Evolutionary conservation across 495 filamentous ascomycete species (phyloP), one percentile per base, ranked within the genome.

Genomic region (Lasiosphaeris hirsuta): DNA sequence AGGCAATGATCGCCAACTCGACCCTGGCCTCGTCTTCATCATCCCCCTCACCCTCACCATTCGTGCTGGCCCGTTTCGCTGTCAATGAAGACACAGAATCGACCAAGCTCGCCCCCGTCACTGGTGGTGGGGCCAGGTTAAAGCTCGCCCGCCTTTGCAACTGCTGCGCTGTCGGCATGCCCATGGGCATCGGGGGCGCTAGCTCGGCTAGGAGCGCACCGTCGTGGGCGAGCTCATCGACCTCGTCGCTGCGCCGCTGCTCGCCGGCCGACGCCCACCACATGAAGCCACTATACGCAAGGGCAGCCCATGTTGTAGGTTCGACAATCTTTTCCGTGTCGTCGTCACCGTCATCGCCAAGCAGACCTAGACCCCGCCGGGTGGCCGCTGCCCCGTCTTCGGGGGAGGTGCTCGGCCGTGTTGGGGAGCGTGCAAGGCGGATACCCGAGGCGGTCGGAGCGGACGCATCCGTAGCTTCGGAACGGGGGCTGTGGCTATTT

Each of bases 181-280:
- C 55, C 58, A 67, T 67, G 40, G 62, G 23, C 23, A 30, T 74
- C 62, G 60, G 70, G 54, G 54, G 46, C 8, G 56, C 67, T 35
- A 73, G 60, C 54, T 76, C 81, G 43, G 66, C 78, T 23, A 82
- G 71, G 10, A 82, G 75, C 7, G 65, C 66, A 46, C 63, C 72
- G 67, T 76, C 81, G 68, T 67, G 71, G n/a, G 70, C 69, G 45
- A 70, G 66, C 57, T 78, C 76, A 39, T 83, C 78, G 17, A 77
- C 69, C 39, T 80, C 72, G 13, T 75, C 72, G 36, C 76, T 69
- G 18, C 83, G 80, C 2, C 86, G 80, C 68, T 89, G 84, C 71
- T 97, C 94, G 46, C 94, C 94, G 0, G 94, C 94, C 1, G 90
- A 92, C 0, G 94, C 94, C 94, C 94, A 98, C 93, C 93, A 98